Conservation (phyloP, 1,139 yeast genomes). For the Yamadazyma dendronema region DNA sequence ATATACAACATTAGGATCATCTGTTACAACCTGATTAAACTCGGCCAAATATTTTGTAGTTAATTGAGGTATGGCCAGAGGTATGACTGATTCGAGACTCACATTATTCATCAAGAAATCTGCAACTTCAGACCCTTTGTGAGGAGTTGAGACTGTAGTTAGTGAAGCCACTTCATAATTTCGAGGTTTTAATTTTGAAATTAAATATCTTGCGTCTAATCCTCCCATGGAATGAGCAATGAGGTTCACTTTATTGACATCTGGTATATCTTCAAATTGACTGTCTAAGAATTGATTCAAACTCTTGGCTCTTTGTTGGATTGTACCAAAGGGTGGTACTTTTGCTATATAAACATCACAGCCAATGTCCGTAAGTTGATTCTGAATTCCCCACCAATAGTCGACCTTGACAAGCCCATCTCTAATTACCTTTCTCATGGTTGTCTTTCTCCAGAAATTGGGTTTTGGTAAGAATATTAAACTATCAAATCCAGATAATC, state of each 20-base stretch:
- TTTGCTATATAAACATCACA: slow-evolving; percentile 68
- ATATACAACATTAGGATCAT: slow-evolving; percentile 66
- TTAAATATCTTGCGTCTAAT: slow-evolving; percentile 74
- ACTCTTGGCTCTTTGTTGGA: slow-evolving; percentile 63
- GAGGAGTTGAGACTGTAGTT: slow-evolving; percentile 87
- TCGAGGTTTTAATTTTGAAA: slow-evolving; percentile 48
- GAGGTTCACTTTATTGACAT: slow-evolving; percentile 57
- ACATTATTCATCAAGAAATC: slow-evolving; percentile 54
- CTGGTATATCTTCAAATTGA: slow-evolving; percentile 36
- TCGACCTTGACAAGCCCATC: slow-evolving; percentile 36
- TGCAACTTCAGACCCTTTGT: slow-evolving; percentile 82
- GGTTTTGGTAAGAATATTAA: slow-evolving; percentile 47
- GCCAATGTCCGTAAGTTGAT: slow-evolving; percentile 59
- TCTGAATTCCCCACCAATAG: slow-evolving; percentile 81
- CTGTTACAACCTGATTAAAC: slow-evolving; percentile 52
- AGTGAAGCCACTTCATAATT: slow-evolving; percentile 63
- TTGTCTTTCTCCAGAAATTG: slow-evolving; percentile 11
- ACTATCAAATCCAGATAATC: slow-evolving; percentile 76
- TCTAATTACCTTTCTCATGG: slow-evolving; percentile 13
- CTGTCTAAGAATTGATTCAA: slow-evolving; percentile 53
- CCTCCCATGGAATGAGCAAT: slow-evolving; percentile 98
- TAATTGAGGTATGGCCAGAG: slow-evolving; percentile 52
- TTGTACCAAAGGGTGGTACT: slow-evolving; percentile 82
- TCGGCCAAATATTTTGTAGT: slow-evolving; percentile 53
- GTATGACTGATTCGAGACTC: slow-evolving; percentile 25